These are phyloP conservation scores for Penicillium coffeae DNA, from an alignment of 495 filamentous ascomycete genomes.

Conservation along the genomic window DNA sequence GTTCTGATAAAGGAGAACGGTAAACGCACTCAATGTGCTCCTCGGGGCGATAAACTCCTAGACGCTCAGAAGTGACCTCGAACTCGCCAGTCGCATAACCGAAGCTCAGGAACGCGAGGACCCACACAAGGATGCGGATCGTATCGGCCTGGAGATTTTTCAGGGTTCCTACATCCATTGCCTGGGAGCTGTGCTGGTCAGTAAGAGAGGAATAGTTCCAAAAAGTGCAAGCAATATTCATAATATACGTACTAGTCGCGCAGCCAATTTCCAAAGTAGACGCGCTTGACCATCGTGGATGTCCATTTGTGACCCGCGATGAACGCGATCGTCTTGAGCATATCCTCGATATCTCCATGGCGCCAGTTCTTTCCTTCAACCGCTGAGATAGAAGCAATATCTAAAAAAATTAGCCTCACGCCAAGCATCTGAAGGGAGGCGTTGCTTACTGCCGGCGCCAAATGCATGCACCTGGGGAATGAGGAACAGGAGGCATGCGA, in stretches of 20 bases:
- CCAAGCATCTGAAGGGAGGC: neutral
- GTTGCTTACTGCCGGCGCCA: conserved; percentile 74
- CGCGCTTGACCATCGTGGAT: conserved; percentile 77
- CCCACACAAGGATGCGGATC: conserved; percentile 86
- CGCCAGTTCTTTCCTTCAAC: conserved; percentile 96
- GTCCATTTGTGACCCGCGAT: conserved; percentile 94
- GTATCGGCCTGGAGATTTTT: conserved; percentile 86
- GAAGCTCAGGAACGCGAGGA: conserved; percentile 86
- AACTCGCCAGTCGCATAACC: conserved; percentile 97
- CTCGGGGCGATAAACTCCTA: conserved; percentile 91
- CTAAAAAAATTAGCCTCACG: conserved; percentile 13
- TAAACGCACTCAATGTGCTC: conserved; percentile 73
- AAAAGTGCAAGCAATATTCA: too few species aligned
- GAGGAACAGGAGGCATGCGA: conserved; percentile 57
- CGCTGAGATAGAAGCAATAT: conserved; percentile 89
- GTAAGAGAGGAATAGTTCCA: neutral
- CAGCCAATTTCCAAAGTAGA: conserved; percentile 76
- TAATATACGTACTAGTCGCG: conserved; percentile 41
- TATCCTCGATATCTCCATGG: conserved; percentile 96
- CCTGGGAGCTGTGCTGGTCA: conserved; percentile 64
- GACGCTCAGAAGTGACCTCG: conserved; percentile 86
- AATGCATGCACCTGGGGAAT: conserved; percentile 63
- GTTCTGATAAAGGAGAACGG: neutral
- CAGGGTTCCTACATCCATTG: conserved; percentile 86
- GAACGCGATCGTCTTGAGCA: conserved; percentile 83